Base-by-base conservation (phyloP, 768 basidiomycete genomes). In the Kwoniella europaea region DNA sequence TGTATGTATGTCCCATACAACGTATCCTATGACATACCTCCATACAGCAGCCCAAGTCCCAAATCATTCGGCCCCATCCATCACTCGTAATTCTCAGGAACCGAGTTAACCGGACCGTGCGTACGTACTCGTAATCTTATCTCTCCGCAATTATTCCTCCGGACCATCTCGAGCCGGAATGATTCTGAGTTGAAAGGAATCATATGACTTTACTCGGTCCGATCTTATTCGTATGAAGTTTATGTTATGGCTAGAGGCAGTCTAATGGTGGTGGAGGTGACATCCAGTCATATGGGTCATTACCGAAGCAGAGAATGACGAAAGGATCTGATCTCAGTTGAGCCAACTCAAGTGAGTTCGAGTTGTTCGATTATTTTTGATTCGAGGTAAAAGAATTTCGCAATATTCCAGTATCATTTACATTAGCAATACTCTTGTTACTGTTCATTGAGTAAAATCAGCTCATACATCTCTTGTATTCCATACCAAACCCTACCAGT, bases 131-230 rank as follows among this genome's bases (percentile, higher is more conserved):
- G 15, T n/a, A 20, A 55, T 43, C 12, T 61, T 61, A 61, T 61
- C 59, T 59, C 57, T 61, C 59, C 59, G 42, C 20, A 43, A 61
- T 61, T 61, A 61, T 61, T 46, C 57, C 57, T 35, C 59, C 59
- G 59, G 59, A 18, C 18, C 10, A 43, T n/a, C 35, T 16, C 41
- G 10, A 44, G 7, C 59, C 59, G 59, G 59, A 61, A 61, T 22
- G 42, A 61, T 61, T 13, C 15, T 61, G n/a, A n/a, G n/a, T n/a
- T n/a, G n/a, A n/a, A n/a, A n/a, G 52, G 55, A 55, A 57, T 55
- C 52, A 57, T 44, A 24, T 55, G 55, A 29, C 9, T 18, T 7
- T 6, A 6, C 46, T 50, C 46, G 46, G 46, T 50, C 46, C 46
- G 46, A 50, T 50, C 12, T 50, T 50, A 1, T 2, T 50, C 46